A percentile compares a stretch with the other conserved stretches of the same genome.
Conservation (phyloP, 2,329 filamentous ascomycete genomes). For the Colletotrichum eremochloae region DNA sequence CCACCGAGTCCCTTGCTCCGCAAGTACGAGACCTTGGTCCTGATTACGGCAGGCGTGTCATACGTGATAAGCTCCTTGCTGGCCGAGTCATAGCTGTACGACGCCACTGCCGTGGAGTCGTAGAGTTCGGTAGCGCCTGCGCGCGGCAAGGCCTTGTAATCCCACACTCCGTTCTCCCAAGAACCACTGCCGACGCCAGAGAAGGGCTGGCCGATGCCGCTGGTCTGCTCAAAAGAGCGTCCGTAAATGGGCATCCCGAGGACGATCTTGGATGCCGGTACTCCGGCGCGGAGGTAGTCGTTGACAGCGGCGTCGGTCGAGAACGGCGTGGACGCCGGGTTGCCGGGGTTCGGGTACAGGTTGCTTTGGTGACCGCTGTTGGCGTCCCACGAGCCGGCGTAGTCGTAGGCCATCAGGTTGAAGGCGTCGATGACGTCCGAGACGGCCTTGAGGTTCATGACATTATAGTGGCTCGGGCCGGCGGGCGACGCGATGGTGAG, state of each 20-base stretch:
- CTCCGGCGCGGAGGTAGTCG: slow-evolving; percentile 71
- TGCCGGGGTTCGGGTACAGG: slow-evolving; percentile 67
- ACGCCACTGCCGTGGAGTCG: slow-evolving; percentile 71
- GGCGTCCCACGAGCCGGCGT: slow-evolving; percentile 76
- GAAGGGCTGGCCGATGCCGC: slow-evolving; percentile 75
- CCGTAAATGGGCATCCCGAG: slow-evolving; percentile 86
- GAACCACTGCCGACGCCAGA: slow-evolving; percentile 73
- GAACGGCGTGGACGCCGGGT: slow-evolving; percentile 74
- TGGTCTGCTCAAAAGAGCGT: slow-evolving; percentile 77
- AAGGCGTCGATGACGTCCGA: slow-evolving; percentile 68
- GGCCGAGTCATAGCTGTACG: slow-evolving; percentile 75
- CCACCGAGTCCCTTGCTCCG: slow-evolving; percentile 73
- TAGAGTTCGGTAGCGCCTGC: slow-evolving; percentile 67
- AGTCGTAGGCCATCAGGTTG: slow-evolving; percentile 78
- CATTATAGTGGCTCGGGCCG: slow-evolving; percentile 61
- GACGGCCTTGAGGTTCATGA: slow-evolving; percentile 64
- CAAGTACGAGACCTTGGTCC: slow-evolving; percentile 75
- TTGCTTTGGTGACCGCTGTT: slow-evolving; percentile 78
- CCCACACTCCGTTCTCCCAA: slow-evolving; percentile 74
- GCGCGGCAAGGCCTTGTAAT: slow-evolving; percentile 79
- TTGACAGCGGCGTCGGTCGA: slow-evolving; percentile 75
- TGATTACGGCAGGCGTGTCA: slow-evolving; percentile 71
- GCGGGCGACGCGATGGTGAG: slow-evolving; percentile 67
- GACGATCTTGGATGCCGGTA: slow-evolving; percentile 75
- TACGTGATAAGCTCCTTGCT: slow-evolving; percentile 77